Evolutionary conservation across 306 rosid genomes (phyloP).

Genomic region (Vicia faba): DNA sequence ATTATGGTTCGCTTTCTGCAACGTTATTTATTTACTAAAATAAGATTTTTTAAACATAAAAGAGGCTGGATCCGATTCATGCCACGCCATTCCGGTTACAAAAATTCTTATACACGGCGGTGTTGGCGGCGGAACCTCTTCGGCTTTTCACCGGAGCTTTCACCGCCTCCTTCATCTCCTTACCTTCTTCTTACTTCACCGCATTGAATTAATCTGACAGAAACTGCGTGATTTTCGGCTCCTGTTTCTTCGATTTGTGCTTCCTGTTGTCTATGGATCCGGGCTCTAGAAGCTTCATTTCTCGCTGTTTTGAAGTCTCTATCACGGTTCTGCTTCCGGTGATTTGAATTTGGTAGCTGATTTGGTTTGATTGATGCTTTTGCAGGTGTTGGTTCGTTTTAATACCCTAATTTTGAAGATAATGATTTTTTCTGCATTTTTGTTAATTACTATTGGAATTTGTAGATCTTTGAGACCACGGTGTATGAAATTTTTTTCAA

Average conservation of each 20-base stretch:
- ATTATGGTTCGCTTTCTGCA: conserved; percentile 29
- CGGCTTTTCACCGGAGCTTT: conserved; percentile 3
- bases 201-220: not conserved
- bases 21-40: conserved; percentile 24
- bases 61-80: conserved; percentile 43
- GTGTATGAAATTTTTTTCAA: not conserved
- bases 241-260: conserved; percentile 40
- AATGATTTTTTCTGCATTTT: conserved; percentile 34
- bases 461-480: conserved; percentile 24
- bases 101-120: conserved; percentile 4
- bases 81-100: conserved; percentile 29
- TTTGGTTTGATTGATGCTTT: conserved; percentile 34
- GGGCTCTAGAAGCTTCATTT: conserved; percentile 29
- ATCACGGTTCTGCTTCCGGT: conserved; percentile 19
- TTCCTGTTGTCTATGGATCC: conserved; percentile 43
- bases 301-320: too few relatives aligned
- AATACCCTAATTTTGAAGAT: not conserved
- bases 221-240: conserved; percentile 29
- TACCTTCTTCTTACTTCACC: too few relatives aligned
- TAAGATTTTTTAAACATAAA: conserved; percentile 28
- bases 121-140: conserved; percentile 34
- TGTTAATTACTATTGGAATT: not conserved
- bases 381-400: conserved; percentile 45
- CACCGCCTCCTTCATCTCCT: conserved; percentile 23
- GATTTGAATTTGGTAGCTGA: conserved; percentile 17